These are phyloP conservation scores for Penicillium hordei DNA, from an alignment of 2,329 filamentous ascomycete genomes.

Conservation along the genomic window DNA sequence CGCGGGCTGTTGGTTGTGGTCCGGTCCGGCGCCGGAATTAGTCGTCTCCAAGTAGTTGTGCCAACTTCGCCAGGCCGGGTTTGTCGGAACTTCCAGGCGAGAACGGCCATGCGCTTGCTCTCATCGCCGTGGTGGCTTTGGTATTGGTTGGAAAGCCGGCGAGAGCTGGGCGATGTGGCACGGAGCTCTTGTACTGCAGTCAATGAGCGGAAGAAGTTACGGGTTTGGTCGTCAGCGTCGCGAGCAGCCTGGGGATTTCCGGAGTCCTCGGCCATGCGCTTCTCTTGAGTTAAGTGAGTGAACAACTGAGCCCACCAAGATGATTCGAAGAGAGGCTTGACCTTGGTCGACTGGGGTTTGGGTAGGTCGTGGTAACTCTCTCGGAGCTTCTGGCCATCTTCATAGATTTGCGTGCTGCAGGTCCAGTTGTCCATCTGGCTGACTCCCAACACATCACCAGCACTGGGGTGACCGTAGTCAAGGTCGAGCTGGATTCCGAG, in stretches of 20 bases:
- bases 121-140: conserved; percentile 27
- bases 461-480: conserved; percentile 39
- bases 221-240: conserved; percentile 36
- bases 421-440: conserved; percentile 45
- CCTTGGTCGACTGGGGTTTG: conserved; percentile 39
- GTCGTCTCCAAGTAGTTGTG: conserved; percentile 47
- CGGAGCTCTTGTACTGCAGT: conserved; percentile 49
- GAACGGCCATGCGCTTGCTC: conserved; percentile 43
- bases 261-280: conserved; percentile 39
- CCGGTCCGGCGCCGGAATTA: conserved; percentile 41
- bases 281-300: conserved; percentile 43
- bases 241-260: conserved; percentile 33
- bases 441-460: conserved; percentile 34
- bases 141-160: conserved; percentile 31
- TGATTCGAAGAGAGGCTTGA: conserved; percentile 47
- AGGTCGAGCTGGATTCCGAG: conserved; percentile 46
- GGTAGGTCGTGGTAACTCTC: conserved; percentile 37
- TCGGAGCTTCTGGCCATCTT: conserved; percentile 34
- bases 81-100: conserved; percentile 50
- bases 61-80: conserved; percentile 42
- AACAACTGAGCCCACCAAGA: conserved; percentile 48
- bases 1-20: conserved; percentile 41
- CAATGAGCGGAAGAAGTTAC: conserved; percentile 42
- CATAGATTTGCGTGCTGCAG: conserved; percentile 46
- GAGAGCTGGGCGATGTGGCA: conserved; percentile 32